These are phyloP conservation scores for Lipomyces orientalis DNA, from an alignment of 805 yeast species.

Conservation along the genomic window DNA sequence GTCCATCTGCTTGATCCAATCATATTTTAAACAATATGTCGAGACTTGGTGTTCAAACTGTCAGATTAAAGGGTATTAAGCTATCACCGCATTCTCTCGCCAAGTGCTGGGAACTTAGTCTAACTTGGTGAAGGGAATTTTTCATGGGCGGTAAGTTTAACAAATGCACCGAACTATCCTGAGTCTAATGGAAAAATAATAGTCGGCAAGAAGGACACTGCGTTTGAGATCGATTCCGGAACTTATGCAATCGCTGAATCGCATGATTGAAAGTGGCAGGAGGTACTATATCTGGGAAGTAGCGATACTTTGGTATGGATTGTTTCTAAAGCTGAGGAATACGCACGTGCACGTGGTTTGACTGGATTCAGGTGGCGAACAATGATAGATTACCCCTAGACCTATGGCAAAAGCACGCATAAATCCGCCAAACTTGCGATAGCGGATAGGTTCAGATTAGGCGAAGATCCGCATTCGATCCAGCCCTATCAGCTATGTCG, in stretches of 20 bases:
- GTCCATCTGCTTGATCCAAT: background rate
- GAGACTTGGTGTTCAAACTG: background rate
- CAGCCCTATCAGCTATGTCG: too few species aligned
- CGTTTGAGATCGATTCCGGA: slow-evolving; percentile 33
- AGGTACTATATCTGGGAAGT: slow-evolving; percentile 39
- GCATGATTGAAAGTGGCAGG: slow-evolving; percentile 27
- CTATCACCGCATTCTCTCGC: slow-evolving; percentile 34
- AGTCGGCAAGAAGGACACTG: background rate
- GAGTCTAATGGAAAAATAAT: background rate
- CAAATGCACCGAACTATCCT: background rate
- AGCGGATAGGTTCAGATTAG: too few species aligned
- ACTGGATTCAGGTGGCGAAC: slow-evolving; percentile 39
- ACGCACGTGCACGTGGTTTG: slow-evolving; percentile 38
- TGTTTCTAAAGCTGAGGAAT: slow-evolving; percentile 27
- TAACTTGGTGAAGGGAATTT: background rate
- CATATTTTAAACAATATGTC: background rate
- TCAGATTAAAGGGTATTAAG: background rate
- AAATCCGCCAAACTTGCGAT: too few species aligned
- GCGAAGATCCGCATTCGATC: too few species aligned
- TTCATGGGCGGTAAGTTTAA: background rate
- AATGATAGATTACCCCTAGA: too few species aligned
- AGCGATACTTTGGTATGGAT: slow-evolving; percentile 43
- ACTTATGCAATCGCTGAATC: slow-evolving; percentile 37
- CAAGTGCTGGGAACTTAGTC: slow-evolving; percentile 34
- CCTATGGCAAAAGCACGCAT: too few species aligned